phyloP scores from a whole-genome alignment of 441 rosid species.

The Rhodomyrtus psidioides region DNA sequence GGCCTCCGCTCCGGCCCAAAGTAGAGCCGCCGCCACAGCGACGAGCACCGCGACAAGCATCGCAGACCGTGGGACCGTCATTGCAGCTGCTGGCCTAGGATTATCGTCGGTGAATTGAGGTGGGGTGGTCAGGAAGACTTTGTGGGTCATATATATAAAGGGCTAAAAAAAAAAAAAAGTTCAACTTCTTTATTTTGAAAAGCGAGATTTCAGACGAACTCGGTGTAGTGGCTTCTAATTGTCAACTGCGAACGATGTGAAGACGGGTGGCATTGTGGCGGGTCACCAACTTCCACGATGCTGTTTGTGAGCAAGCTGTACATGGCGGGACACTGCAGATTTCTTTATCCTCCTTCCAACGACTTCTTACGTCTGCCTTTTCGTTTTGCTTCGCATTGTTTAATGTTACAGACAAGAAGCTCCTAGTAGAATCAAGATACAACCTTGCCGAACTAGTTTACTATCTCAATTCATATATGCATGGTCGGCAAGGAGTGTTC shows the following conservation, averaged over 20 bases:
- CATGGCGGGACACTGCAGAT: background rate
- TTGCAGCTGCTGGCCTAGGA: conserved; percentile 1
- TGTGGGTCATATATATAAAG: background rate
- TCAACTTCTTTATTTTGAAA: background rate
- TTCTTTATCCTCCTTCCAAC: background rate
- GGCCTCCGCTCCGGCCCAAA: conserved; percentile 26
- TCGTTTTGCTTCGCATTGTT: background rate
- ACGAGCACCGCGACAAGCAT: background rate
- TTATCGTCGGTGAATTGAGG: background rate
- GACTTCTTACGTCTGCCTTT: background rate
- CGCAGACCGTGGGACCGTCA: conserved; percentile 7
- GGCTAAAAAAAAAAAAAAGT: background rate
- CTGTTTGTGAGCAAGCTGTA: background rate
- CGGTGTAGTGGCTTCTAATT: background rate
- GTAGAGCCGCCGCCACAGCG: background rate
- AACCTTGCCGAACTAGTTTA: background rate
- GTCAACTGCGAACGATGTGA: background rate
- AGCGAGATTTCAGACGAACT: background rate
- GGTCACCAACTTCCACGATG: background rate
- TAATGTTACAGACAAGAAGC: background rate
- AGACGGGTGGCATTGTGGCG: background rate
- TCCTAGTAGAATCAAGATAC: background rate
- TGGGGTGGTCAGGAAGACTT: background rate
- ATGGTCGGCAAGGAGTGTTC: background rate
- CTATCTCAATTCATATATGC: background rate